phyloP scores from a whole-genome alignment of 2,329 filamentous ascomycete species.

The Pezicula rhizophila region DNA sequence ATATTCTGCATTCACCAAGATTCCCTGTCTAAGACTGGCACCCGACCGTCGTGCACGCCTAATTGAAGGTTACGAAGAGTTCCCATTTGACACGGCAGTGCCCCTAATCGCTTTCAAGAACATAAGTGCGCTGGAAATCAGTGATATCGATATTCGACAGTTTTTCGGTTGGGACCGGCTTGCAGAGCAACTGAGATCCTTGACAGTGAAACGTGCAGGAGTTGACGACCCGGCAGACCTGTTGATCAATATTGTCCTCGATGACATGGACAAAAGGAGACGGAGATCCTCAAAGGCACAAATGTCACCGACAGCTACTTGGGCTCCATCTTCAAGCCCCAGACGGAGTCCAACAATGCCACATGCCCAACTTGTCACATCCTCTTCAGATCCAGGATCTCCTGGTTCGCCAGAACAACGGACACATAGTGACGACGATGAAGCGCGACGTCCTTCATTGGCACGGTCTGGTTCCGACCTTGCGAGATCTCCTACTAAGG shows the following conservation, averaged over 20 bases:
- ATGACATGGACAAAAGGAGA: conserved; percentile 90
- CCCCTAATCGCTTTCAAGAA: conserved; percentile 98
- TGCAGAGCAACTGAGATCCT: conserved; percentile 82
- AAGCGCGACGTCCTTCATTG: conserved; percentile 16
- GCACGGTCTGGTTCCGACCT: conserved; percentile 25
- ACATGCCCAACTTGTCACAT: conserved; percentile 60
- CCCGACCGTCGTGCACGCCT: conserved; percentile 90
- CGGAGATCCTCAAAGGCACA: conserved; percentile 83
- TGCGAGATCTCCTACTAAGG: conserved; percentile 23
- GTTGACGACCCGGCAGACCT: conserved; percentile 88
- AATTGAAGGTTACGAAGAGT: conserved; percentile 92
- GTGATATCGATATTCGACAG: conserved; percentile 91
- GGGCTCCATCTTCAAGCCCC: conserved; percentile 51
- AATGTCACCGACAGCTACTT: conserved; percentile 69
- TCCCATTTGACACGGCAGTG: conserved; percentile 95
- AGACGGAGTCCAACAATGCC: conserved; percentile 57
- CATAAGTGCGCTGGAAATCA: conserved; percentile 85
- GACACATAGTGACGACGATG: conserved; percentile 25
- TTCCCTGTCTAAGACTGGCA: conserved; percentile 81
- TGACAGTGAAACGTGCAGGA: conserved; percentile 81
- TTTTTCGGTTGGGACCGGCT: conserved; percentile 96
- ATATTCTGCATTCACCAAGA: conserved; percentile 97
- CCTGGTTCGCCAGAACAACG: conserved; percentile 36
- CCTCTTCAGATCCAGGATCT: conserved; percentile 64
- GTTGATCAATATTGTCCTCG: conserved; percentile 85